These are phyloP conservation scores for Oryza punctata DNA, from an alignment of 176 grass and related monocot species.

Conservation along the genomic window DNA sequence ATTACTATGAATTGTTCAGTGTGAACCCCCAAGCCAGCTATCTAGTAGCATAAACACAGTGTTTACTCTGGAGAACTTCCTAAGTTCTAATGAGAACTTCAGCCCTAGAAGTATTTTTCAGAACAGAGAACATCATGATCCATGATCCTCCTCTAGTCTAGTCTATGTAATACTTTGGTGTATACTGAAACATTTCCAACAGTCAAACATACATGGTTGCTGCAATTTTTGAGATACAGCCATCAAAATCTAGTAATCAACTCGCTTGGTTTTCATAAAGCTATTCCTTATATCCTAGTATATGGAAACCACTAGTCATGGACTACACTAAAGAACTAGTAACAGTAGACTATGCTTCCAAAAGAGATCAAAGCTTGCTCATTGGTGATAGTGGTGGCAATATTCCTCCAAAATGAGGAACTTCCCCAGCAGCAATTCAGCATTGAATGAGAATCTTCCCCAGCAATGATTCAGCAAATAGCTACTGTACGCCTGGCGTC, in stretches of 20 bases:
- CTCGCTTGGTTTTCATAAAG: background rate
- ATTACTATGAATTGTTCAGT: background rate
- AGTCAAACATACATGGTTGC: background rate
- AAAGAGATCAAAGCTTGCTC: constrained; percentile 28
- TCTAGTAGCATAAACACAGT: background rate
- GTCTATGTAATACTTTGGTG: background rate
- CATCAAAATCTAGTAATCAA: background rate
- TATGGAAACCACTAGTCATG: too few species aligned
- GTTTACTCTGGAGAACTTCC: background rate
- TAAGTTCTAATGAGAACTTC: background rate
- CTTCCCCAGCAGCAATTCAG: too few species aligned
- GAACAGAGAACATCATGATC: background rate
- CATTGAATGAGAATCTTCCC: too few species aligned
- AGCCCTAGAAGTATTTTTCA: background rate
- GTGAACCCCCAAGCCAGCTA: background rate
- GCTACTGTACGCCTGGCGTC: too few species aligned
- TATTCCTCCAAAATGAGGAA: background rate
- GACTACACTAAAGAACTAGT: background rate
- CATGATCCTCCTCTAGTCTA: background rate
- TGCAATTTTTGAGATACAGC: background rate
- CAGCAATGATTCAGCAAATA: background rate
- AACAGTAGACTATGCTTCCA: background rate
- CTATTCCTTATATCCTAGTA: too few species aligned
- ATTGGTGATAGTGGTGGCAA: background rate
- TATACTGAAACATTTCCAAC: background rate